Evolutionary conservation across 2,329 filamentous ascomycete species (phyloP).

Genomic region (Penicillium sp.): DNA sequence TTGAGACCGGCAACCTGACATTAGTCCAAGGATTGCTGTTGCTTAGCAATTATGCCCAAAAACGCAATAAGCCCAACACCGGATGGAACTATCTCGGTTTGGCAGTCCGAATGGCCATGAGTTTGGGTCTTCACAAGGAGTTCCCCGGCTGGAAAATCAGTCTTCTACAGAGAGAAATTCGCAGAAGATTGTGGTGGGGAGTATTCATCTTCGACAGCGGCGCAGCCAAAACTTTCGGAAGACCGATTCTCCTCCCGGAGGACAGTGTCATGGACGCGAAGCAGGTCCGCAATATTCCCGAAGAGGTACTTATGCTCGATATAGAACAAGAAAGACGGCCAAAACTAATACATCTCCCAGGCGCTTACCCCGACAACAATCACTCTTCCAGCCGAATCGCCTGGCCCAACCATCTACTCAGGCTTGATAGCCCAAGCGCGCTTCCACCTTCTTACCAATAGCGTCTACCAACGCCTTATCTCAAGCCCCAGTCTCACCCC

Average conservation of each 20-base stretch:
- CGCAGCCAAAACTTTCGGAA: constrained; percentile 52
- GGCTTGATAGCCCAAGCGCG: constrained; percentile 44
- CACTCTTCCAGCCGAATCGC: constrained; percentile 37
- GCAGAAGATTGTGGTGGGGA: constrained; percentile 44
- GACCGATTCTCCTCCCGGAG: constrained; percentile 48
- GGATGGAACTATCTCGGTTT: constrained; percentile 52
- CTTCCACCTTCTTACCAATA: constrained; percentile 47
- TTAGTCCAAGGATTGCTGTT: constrained; percentile 50
- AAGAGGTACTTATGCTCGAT: constrained; percentile 29
- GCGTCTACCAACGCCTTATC: constrained; percentile 47
- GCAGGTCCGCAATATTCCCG: constrained; percentile 47
- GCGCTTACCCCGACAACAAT: constrained; percentile 37
- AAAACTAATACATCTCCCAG: not conserved
- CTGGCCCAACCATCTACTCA: constrained; percentile 45
- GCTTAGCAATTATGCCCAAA: constrained; percentile 52
- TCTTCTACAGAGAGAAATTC: constrained; percentile 43
- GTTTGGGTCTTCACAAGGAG: constrained; percentile 52
- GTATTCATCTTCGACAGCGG: constrained; percentile 51
- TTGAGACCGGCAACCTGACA: constrained; percentile 52
- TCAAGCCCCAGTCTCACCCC: constrained; percentile 43
- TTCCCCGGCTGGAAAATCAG: constrained; percentile 50
- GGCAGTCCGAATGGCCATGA: constrained; percentile 52
- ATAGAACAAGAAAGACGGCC: not conserved
- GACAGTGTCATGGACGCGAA: constrained; percentile 47
- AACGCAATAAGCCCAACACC: constrained; percentile 52